A percentile compares a stretch with the other conserved stretches of the same genome.
Conservation (phyloP, 352 stramenopile species). For the Globisporangium parvum region DNA sequence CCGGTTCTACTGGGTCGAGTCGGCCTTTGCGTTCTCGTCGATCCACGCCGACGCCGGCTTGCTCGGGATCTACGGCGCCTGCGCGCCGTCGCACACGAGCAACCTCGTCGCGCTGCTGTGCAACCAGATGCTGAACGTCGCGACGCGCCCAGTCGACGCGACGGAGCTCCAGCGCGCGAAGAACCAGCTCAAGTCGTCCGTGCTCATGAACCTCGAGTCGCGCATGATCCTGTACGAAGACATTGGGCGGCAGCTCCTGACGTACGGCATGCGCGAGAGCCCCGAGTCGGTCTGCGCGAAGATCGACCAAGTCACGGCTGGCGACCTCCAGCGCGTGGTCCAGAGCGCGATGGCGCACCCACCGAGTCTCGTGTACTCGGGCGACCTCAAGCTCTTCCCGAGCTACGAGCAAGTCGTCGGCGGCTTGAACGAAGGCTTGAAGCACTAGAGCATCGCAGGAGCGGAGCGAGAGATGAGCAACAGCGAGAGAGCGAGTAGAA, state of each 20-base stretch:
- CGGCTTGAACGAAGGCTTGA: constrained; percentile 66
- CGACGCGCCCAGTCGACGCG: constrained; percentile 61
- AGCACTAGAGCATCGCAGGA: background rate
- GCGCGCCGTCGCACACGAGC: constrained; percentile 73
- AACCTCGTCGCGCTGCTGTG: constrained; percentile 92
- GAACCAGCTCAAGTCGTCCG: constrained; percentile 99
- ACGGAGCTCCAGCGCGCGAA: constrained; percentile 93
- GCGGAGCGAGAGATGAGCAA: background rate
- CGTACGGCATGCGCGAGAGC: constrained; percentile 92
- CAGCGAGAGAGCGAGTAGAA: too few species aligned
- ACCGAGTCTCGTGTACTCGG: constrained; percentile 82
- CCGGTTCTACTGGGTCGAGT: constrained; percentile 97
- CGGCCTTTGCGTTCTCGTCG: constrained; percentile 94
- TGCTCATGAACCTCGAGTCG: constrained; percentile 99
- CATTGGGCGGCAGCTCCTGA: constrained; percentile 97
- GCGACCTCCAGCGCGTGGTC: constrained; percentile 80
- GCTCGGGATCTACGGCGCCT: constrained; percentile 92
- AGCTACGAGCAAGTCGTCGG: constrained; percentile 79
- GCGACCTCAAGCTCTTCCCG: constrained; percentile 71
- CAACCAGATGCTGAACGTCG: constrained; percentile 90
- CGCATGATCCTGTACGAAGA: constrained; percentile 98
- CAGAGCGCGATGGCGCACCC: constrained; percentile 65
- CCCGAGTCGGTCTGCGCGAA: constrained; percentile 82
- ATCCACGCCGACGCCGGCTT: constrained; percentile 95
- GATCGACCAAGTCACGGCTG: constrained; percentile 85